Evolutionary conservation across 371 early-diverging fungal species (phyloP).

Genomic region (Apophysomyces ossiformis): DNA sequence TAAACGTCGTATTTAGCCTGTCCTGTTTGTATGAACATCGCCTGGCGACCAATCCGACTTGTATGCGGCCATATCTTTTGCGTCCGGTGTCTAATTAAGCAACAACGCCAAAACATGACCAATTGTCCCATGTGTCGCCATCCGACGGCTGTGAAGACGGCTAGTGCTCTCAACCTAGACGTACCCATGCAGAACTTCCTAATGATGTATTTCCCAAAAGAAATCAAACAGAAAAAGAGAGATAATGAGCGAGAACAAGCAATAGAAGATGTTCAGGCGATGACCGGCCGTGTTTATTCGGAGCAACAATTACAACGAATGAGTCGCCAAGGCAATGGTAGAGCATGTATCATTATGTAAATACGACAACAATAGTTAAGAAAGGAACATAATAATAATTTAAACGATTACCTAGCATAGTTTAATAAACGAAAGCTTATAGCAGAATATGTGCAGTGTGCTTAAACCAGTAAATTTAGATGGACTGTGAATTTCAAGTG

Average conservation of each 20-base stretch:
- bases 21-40: slow-evolving; percentile 36
- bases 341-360: slow-evolving; percentile 23
- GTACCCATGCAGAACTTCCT: slow-evolving; percentile 64
- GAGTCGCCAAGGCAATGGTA: neutral
- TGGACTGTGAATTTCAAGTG: too few species aligned
- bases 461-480: too few species aligned
- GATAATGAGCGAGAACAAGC: slow-evolving; percentile 69
- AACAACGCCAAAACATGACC: slow-evolving; percentile 57
- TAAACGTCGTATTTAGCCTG: neutral
- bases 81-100: slow-evolving; percentile 74
- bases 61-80: slow-evolving; percentile 76
- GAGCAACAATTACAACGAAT: neutral
- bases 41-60: slow-evolving; percentile 78
- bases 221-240: slow-evolving; percentile 69
- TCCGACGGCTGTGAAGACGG: slow-evolving; percentile 60
- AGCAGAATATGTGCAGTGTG: too few species aligned
- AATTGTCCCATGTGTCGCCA: slow-evolving; percentile 77
- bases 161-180: slow-evolving; percentile 66
- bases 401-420: neutral
- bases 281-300: slow-evolving; percentile 32
- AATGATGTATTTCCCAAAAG: slow-evolving; percentile 73
- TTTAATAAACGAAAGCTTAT: too few species aligned
- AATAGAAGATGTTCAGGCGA: slow-evolving; percentile 49
- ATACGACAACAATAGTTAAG: neutral
- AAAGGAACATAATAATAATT: neutral